phyloP scores from a whole-genome alignment of 148 eudicot species.

The Beta vulgaris region DNA sequence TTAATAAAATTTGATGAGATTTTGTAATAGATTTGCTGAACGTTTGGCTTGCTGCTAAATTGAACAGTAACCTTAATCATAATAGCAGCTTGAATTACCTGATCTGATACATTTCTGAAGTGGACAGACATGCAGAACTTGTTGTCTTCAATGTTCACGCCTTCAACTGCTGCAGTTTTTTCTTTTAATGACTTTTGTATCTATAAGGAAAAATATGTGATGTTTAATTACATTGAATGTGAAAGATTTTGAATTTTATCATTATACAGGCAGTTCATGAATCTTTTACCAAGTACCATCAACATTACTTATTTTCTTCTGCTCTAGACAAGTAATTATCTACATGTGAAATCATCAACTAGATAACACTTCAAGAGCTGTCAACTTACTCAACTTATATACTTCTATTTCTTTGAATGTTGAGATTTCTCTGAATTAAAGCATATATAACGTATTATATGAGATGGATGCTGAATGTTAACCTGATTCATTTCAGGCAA shows the following conservation, averaged over 20 bases:
- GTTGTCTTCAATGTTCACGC: conserved; percentile 54
- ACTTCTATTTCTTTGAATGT: too few relatives aligned
- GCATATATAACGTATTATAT: neutral
- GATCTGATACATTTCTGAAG: conserved; percentile 45
- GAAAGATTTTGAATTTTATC: neutral
- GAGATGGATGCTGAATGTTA: conserved; percentile 14
- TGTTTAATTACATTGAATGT: conserved; percentile 5
- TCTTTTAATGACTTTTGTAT: conserved; percentile 38
- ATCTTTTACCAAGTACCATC: neutral
- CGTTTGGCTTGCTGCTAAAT: neutral
- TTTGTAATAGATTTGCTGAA: neutral
- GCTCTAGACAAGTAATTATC: neutral
- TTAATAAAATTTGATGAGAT: neutral
- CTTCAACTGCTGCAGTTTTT: conserved; percentile 42
- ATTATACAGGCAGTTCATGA: neutral
- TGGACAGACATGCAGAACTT: conserved; percentile 62
- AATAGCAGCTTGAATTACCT: conserved; percentile 35
- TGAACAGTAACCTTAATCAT: neutral
- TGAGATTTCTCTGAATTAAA: neutral
- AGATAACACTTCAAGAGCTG: neutral
- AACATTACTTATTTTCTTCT: neutral
- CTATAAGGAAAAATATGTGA: conserved; percentile 25
- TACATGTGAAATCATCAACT: neutral
- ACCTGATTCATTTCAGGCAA: conserved; percentile 52
- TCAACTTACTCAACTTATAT: too few relatives aligned